A percentile compares a stretch with the other conserved stretches of the same genome.
Evolutionary conservation across 2,329 filamentous ascomycete genomes (phyloP).

Genomic region (Sporothrix euskadiensis): DNA sequence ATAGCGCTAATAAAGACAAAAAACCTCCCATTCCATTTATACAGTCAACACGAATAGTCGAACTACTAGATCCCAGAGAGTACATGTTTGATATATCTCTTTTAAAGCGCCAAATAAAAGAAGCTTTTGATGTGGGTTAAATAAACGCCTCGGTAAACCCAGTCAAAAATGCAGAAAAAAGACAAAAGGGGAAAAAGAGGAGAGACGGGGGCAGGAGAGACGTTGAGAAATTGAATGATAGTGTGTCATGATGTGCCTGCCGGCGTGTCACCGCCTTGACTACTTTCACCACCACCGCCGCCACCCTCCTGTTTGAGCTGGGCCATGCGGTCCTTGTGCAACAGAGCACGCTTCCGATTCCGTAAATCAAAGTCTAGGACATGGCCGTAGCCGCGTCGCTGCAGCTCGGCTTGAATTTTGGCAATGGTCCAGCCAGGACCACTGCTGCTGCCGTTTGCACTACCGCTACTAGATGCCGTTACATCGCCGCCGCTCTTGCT

Average conservation of each 20-base stretch:
- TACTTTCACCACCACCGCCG: background rate
- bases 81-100: constrained; percentile 1
- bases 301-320: constrained; percentile 20
- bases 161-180: background rate
- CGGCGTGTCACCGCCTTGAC: background rate
- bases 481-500: background rate
- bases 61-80: background rate
- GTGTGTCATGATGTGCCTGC: background rate
- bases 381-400: constrained; percentile 40
- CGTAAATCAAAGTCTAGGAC: constrained; percentile 43
- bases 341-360: constrained; percentile 42
- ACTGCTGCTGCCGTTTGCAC: background rate
- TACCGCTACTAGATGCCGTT: background rate
- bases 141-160: background rate
- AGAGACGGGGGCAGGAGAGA: background rate
- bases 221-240: background rate
- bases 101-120: constrained; percentile 1
- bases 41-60: background rate
- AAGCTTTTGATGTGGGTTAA: background rate
- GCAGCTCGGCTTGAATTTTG: constrained; percentile 42
- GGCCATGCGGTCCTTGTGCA: constrained; percentile 34
- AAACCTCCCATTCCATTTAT: background rate
- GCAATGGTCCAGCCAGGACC: constrained; percentile 36
- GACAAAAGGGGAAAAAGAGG: background rate
- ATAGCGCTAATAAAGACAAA: background rate